Evolutionary conservation across 345 rosid genomes (phyloP), one percentile per base, ranked within the genome.

Genomic region (Turnera subulata): DNA sequence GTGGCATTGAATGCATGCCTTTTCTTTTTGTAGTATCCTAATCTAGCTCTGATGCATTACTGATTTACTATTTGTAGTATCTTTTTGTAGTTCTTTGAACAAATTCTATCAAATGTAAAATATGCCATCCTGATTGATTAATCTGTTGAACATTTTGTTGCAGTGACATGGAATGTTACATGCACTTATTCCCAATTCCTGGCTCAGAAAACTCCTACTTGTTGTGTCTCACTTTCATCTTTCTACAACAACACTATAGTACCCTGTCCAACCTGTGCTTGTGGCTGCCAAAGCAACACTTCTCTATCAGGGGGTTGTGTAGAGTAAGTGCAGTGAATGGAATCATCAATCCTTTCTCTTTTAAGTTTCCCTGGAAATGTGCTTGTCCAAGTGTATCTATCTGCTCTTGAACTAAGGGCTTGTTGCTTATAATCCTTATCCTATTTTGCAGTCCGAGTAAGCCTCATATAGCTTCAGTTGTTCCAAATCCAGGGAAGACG

Each of bases 111-210:
- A 35, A 35, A 11, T 35, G 39, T 6, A 35, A 35, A 35, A 35
- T 5, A 35, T 5, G 11, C 6, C 6, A 35, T 35, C 11, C 45
- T 40, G 15, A 15, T 40, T 40, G 4, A 50, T 50, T 13, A n/a
- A n/a, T n/a, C n/a, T n/a, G n/a, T 14, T 38, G 29, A 40, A 32
- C 37, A 13, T 46, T 46, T 69, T 55, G 13, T 44, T 73, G 61
- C 67, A 92, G 98, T 92, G 95, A 89, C 98, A 32, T 89, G 98
- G 98, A 88, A 92, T 53, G 82, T 82, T 47, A 80, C 95, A 0
- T 92, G 98, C 67, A 84, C 84, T 21, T 89, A 86, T 59, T 92
- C 98, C 1, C 98, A 92, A 64, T 81, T 86, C 64, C 78, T 86
- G 46, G 86, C 93, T 46, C 82, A 68, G 55, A 83, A 73, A 65